A percentile compares a stretch with the other conserved stretches of the same genome.
Evolutionary conservation across 2,329 filamentous ascomycete species (phyloP).

Genomic region (Teratosphaeriaceae sp.): DNA sequence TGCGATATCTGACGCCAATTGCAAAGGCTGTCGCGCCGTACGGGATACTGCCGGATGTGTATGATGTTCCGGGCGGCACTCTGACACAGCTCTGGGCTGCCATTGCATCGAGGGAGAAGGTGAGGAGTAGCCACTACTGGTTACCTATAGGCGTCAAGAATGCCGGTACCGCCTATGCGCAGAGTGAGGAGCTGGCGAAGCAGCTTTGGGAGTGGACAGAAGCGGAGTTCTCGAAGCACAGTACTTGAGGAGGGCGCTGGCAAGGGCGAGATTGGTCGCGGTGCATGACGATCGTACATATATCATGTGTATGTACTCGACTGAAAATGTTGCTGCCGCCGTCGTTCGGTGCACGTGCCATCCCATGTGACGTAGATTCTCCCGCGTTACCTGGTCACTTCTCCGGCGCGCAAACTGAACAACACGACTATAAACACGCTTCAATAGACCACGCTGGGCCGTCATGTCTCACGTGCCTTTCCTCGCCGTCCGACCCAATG

Average conservation of each 20-base stretch:
- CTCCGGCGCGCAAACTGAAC: no score
- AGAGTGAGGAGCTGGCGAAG: conserved; percentile 23
- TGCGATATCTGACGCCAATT: not conserved
- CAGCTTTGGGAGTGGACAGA: conserved; percentile 34
- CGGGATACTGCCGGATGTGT: conserved; percentile 1
- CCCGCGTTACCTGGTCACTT: not conserved
- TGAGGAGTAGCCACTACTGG: conserved; percentile 40
- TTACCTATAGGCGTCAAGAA: conserved; percentile 30
- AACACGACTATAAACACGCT: not conserved
- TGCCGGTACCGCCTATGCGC: conserved; percentile 16
- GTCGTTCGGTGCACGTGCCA: not conserved
- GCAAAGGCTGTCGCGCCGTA: not conserved
- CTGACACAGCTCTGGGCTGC: conserved; percentile 40
- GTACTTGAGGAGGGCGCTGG: not conserved
- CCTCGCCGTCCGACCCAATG: conserved; percentile 24
- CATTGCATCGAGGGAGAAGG: conserved; percentile 21
- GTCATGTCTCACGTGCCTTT: conserved; percentile 25
- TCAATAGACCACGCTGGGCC: not conserved
- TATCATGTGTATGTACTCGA: not conserved
- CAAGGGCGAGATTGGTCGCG: no score
- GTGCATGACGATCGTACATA: no score
- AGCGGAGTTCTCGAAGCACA: not conserved
- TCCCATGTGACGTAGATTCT: not conserved
- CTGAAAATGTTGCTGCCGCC: not conserved
- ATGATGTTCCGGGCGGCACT: not conserved